Evolutionary conservation across 1,284 basidiomycete genomes (phyloP).

Genomic region (Anthracocystis panici-leucophaei): DNA sequence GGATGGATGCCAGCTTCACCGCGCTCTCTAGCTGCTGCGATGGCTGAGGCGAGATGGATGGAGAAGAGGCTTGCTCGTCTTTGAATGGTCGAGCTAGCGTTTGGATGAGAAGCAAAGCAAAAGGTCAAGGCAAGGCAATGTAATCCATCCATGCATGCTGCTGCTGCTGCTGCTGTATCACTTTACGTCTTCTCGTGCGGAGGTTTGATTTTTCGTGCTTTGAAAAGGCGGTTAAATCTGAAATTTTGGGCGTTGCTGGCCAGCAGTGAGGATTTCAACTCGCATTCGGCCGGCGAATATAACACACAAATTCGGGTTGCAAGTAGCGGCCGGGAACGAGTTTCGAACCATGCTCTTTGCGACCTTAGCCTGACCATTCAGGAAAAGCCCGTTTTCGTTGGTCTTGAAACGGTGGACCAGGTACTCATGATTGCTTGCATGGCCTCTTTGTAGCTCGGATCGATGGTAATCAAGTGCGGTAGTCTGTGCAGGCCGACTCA

Average conservation of each 20-base stretch:
- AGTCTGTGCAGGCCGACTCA: too few relatives aligned
- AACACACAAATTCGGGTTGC: not conserved
- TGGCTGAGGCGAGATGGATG: not conserved
- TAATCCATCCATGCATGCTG: conserved; percentile 1
- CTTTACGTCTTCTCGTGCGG: conserved; percentile 9
- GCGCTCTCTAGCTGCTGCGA: not conserved
- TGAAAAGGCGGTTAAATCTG: conserved; percentile 1
- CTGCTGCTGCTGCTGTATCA: not conserved
- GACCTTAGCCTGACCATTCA: too few relatives aligned
- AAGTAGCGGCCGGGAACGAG: conserved; percentile 2
- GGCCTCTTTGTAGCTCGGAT: too few relatives aligned
- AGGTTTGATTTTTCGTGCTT: not conserved
- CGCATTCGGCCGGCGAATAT: conserved; percentile 9
- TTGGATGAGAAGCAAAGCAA: conserved; percentile 1
- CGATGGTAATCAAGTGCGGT: too few relatives aligned
- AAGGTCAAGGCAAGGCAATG: not conserved
- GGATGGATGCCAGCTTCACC: conserved; percentile 5
- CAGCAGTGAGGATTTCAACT: not conserved
- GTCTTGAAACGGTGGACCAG: too few relatives aligned
- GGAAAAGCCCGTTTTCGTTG: too few relatives aligned
- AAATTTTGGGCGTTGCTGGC: conserved; percentile 1
- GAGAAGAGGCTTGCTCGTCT: not conserved
- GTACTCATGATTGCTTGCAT: too few relatives aligned
- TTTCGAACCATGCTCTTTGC: not conserved
- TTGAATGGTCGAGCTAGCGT: conserved; percentile 1